Evolutionary conservation across 352 stramenopile species (phyloP).

Genomic region (Globisporangium nunn): DNA sequence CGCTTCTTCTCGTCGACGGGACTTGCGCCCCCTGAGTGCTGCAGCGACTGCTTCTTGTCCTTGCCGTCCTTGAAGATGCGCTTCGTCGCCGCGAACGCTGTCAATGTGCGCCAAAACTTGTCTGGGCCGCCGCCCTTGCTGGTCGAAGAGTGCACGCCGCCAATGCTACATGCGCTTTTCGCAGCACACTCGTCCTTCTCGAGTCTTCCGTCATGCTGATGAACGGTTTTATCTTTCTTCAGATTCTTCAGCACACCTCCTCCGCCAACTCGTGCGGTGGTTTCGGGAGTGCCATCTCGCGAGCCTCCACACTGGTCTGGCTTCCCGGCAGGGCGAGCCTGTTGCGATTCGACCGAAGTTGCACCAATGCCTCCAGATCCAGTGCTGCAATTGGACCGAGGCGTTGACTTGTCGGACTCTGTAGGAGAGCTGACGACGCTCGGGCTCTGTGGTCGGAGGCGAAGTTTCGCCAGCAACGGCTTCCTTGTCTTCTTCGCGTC

Average conservation of each 20-base stretch:
- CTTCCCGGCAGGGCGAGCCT: neutral
- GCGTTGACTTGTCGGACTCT: constrained; percentile 9
- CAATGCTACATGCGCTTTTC: neutral
- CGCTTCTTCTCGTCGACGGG: constrained; percentile 4
- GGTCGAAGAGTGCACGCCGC: neutral
- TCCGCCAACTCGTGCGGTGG: neutral
- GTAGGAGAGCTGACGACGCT: constrained; percentile 11
- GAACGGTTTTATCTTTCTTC: constrained; percentile 5
- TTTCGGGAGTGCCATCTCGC: neutral
- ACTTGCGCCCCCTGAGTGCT: neutral
- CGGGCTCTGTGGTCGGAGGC: constrained; percentile 39
- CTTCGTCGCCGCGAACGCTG: constrained; percentile 28
- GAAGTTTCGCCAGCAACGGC: constrained; percentile 46
- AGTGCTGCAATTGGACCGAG: neutral
- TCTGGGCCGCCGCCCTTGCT: constrained; percentile 9
- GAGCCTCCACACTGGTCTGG: neutral
- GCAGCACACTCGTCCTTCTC: constrained; percentile 4
- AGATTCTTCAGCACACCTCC: constrained; percentile 10
- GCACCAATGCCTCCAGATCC: neutral
- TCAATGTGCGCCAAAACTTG: constrained; percentile 34
- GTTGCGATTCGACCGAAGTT: neutral
- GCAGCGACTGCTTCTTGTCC: constrained; percentile 12
- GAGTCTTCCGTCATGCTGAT: neutral
- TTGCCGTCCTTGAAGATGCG: constrained; percentile 17
- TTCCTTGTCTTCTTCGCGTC: constrained; percentile 21